These are phyloP conservation scores for Debaryomycetaceae sp. DNA, from an alignment of 1,139 yeast species.

Conservation along the genomic window DNA sequence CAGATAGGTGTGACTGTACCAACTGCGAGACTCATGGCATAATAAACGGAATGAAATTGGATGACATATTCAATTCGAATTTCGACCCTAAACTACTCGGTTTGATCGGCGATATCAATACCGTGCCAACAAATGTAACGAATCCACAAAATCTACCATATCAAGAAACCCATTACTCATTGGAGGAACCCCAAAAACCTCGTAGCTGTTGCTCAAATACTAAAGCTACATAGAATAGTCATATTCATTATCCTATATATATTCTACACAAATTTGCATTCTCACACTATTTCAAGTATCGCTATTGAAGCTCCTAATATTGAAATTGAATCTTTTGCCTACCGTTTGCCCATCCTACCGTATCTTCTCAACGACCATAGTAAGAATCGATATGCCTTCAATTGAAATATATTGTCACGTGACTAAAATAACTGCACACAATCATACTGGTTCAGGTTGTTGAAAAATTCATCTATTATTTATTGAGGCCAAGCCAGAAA, in stretches of 20 bases:
- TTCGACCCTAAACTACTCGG: conserved; percentile 2
- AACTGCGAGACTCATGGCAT: conserved; percentile 57
- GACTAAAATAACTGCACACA: not conserved
- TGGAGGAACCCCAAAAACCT: not conserved
- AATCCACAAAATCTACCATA: not conserved
- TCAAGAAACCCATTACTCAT: not conserved
- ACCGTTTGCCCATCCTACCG: too few species aligned
- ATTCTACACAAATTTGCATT: too few species aligned
- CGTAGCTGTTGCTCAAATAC: not conserved
- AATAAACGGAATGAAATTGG: conserved; percentile 45
- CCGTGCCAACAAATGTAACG: not conserved
- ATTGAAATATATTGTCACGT: not conserved
- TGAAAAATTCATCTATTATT: not conserved
- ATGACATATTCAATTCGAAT: conserved; percentile 27
- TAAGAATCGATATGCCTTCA: too few species aligned
- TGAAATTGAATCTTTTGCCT: too few species aligned
- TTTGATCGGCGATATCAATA: not conserved
- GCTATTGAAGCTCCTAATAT: too few species aligned
- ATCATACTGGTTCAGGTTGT: not conserved
- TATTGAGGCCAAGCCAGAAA: not conserved
- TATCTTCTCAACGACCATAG: too few species aligned
- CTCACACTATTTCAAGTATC: too few species aligned
- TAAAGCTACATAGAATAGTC: not conserved
- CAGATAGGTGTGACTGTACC: conserved; percentile 46
- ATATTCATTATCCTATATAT: not conserved